These are phyloP conservation scores for Ascochyta lentis DNA, from an alignment of 2,329 filamentous ascomycete genomes.

Conservation along the genomic window DNA sequence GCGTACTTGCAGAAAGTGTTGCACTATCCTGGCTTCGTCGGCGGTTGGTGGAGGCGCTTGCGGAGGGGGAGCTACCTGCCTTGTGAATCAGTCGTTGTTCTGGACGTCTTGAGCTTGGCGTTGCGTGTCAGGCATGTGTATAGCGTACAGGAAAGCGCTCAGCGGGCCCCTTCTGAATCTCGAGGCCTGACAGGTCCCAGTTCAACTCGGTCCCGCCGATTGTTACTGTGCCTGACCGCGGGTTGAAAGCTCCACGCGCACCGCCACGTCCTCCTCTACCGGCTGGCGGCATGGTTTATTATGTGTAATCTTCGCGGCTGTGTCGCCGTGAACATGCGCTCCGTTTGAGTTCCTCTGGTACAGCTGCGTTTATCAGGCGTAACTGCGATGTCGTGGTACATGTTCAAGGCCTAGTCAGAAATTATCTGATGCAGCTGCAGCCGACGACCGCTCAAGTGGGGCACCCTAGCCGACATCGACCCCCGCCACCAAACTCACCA, in stretches of 20 bases:
- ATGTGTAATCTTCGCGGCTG: neutral
- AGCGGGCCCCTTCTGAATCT: constrained; percentile 49
- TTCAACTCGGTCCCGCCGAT: constrained; percentile 53
- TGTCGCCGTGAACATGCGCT: neutral
- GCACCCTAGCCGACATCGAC: constrained; percentile 19
- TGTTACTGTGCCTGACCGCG: constrained; percentile 44
- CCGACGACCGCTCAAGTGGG: constrained; percentile 28
- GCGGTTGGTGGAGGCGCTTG: constrained; percentile 50
- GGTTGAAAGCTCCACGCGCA: constrained; percentile 38
- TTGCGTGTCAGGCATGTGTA: constrained; percentile 5
- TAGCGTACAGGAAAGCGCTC: constrained; percentile 51
- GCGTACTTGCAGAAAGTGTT: constrained; percentile 60
- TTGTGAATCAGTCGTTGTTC: constrained; percentile 27
- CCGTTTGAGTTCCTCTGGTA: neutral
- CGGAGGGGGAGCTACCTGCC: constrained; percentile 43
- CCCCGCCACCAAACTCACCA: constrained; percentile 17
- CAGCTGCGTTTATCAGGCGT: neutral
- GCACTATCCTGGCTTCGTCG: constrained; percentile 57
- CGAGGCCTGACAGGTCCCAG: constrained; percentile 51
- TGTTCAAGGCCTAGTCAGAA: constrained; percentile 13
- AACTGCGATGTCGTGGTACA: constrained; percentile 1
- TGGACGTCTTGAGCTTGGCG: constrained; percentile 4
- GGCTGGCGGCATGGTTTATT: constrained; percentile 28
- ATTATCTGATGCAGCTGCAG: constrained; percentile 19
- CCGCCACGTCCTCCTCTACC: constrained; percentile 45